phyloP scores from a whole-genome alignment of 129 eudicot species.

The Sambucus nigra region DNA sequence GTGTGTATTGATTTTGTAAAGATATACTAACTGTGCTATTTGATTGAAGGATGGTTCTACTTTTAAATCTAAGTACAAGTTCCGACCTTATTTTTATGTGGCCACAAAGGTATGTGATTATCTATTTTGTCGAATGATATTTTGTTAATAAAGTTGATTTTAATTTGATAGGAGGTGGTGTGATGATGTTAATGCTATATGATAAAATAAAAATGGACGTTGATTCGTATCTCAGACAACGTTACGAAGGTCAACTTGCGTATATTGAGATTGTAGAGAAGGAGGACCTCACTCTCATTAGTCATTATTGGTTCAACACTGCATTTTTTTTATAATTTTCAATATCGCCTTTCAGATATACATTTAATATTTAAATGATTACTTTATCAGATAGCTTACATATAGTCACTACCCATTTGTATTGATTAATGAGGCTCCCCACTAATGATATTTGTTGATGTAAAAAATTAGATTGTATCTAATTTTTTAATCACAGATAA shows the following conservation, averaged over 20 bases:
- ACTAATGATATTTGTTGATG: no score
- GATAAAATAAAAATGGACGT: slow-evolving; percentile 93
- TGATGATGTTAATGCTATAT: slow-evolving; percentile 22
- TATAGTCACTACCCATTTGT: no score
- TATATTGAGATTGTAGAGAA: slow-evolving; percentile 70
- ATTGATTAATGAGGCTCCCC: no score
- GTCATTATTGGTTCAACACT: neutral
- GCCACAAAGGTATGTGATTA: slow-evolving; percentile 62
- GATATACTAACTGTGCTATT: slow-evolving; percentile 3
- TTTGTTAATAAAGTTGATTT: neutral
- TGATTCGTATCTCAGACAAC: slow-evolving; percentile 82
- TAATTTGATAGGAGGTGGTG: slow-evolving; percentile 1
- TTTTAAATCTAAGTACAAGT: slow-evolving; percentile 81
- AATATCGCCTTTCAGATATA: neutral
- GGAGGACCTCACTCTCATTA: slow-evolving; percentile 98
- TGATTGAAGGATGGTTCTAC: slow-evolving; percentile 77
- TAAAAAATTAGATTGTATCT: no score
- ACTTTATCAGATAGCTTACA: no score
- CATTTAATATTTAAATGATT: no score
- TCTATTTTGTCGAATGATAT: neutral
- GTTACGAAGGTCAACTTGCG: slow-evolving; percentile 80
- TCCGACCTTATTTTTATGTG: slow-evolving; percentile 88
- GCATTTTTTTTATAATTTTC: no score
- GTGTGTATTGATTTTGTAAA: neutral
- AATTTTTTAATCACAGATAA: no score